These are phyloP conservation scores for Trifolium dubium DNA, from an alignment of 306 rosid species.

Conservation along the genomic window DNA sequence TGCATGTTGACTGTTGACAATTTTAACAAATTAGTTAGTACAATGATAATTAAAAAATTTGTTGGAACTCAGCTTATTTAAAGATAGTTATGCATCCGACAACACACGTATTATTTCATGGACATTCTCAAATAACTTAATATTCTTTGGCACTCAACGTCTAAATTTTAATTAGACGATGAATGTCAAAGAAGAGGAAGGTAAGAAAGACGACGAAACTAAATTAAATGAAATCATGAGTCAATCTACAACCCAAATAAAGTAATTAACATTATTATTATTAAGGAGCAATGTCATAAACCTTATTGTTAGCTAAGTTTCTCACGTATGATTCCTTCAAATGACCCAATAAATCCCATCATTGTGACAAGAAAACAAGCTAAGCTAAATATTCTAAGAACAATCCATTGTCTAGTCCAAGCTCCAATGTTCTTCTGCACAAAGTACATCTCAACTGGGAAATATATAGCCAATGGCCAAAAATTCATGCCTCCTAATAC, in stretches of 20 bases:
- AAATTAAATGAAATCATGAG: background rate
- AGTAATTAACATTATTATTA: background rate
- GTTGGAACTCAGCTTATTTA: constrained; percentile 3
- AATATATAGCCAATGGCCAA: constrained; percentile 87
- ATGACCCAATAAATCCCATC: constrained; percentile 65
- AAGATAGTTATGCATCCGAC: constrained; percentile 13
- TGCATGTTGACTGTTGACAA: no score
- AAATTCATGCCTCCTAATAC: constrained; percentile 81
- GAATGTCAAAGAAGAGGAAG: no score
- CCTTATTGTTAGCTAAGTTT: background rate
- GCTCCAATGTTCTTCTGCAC: constrained; percentile 63
- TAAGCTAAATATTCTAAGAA: constrained; percentile 64
- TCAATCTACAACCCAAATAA: background rate
- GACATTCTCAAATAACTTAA: background rate
- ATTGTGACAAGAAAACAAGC: constrained; percentile 66
- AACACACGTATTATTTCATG: background rate
- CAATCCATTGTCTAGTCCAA: constrained; percentile 76
- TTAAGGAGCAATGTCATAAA: background rate
- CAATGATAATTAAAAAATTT: no score
- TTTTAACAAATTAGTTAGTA: no score
- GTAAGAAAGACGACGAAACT: no score
- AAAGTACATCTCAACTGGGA: constrained; percentile 92
- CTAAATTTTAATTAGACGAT: no score
- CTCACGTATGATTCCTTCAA: constrained; percentile 57
- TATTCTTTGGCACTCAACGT: background rate